phyloP scores from a whole-genome alignment of 192 early-diverging fungal genomes.

The Podila minutissima region DNA sequence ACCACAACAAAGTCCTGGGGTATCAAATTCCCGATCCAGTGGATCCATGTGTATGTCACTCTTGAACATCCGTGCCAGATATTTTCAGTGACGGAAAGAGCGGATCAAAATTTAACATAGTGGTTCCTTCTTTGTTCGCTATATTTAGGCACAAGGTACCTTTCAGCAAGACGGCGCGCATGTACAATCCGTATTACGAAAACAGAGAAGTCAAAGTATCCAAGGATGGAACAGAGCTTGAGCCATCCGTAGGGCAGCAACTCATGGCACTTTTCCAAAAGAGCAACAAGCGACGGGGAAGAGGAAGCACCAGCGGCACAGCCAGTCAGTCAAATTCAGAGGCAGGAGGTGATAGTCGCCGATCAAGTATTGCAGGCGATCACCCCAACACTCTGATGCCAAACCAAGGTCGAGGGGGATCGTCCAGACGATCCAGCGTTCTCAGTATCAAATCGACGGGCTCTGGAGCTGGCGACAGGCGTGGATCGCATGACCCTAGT shows the following conservation, averaged over 20 bases:
- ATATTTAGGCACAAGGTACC: conserved; percentile 54
- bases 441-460: conserved; percentile 29
- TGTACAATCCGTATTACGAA: conserved; percentile 57
- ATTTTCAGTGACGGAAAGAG: no score
- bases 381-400: not conserved
- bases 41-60: conserved; percentile 59
- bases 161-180: conserved; percentile 53
- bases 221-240: conserved; percentile 60
- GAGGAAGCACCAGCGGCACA: conserved; percentile 10
- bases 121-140: not conserved
- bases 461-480: conserved; percentile 15
- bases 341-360: conserved; percentile 16
- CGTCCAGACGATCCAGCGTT: conserved; percentile 35
- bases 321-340: conserved; percentile 31
- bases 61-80: no score
- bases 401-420: conserved; percentile 16
- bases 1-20: conserved; percentile 61
- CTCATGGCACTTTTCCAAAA: conserved; percentile 51
- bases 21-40: conserved; percentile 53
- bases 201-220: conserved; percentile 61
- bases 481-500: conserved; percentile 21
- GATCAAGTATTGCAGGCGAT: conserved; percentile 28
- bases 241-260: conserved; percentile 51
- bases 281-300: conserved; percentile 6
- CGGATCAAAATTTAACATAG: no score